phyloP scores from a whole-genome alignment of 73 alveolate genomes.

The Paramecium biaurelia region DNA sequence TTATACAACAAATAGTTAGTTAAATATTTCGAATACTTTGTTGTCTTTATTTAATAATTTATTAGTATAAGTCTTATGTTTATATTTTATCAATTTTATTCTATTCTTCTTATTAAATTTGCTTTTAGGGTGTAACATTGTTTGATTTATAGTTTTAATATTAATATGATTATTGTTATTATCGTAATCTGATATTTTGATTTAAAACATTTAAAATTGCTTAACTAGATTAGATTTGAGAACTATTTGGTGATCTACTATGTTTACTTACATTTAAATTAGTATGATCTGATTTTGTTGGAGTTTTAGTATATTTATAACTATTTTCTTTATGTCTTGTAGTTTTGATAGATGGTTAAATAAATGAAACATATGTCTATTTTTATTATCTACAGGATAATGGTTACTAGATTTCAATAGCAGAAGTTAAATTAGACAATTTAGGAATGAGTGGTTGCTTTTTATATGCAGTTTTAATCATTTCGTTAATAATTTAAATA shows the following conservation, averaged over 20 bases:
- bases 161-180: not conserved
- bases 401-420: not conserved
- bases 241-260: not conserved
- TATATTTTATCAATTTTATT: not conserved
- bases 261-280: not conserved
- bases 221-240: not conserved
- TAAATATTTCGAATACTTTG: not conserved
- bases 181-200: not conserved
- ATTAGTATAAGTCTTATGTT: not conserved
- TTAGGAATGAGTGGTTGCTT: constrained; percentile 46
- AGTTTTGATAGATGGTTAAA: not conserved
- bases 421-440: not conserved
- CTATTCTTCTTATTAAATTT: not conserved
- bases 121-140: not conserved
- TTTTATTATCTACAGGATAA: not conserved
- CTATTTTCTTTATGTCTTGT: constrained; percentile 24
- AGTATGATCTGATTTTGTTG: not conserved
- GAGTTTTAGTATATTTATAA: not conserved
- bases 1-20: not conserved
- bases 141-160: not conserved
- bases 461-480: not conserved
- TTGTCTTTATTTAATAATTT: constrained; percentile 20
- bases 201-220: not conserved
- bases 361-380: not conserved
- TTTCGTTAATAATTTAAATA: constrained; percentile 34